Evolutionary conservation across 306 rosid species (phyloP).

Genomic region (Prunus salicina): DNA sequence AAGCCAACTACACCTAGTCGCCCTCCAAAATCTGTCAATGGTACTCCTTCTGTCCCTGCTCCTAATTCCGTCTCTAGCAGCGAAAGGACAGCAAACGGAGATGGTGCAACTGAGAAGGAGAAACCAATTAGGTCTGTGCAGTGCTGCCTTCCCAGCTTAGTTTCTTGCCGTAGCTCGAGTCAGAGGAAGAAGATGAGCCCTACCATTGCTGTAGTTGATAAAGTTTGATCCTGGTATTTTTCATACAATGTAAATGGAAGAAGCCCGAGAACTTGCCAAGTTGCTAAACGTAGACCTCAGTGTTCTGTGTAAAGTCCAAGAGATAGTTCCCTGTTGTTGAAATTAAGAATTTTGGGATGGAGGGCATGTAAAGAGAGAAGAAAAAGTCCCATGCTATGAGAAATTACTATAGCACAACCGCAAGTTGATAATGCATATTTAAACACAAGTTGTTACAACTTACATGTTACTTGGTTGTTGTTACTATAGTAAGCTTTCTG

Average conservation of each 20-base stretch:
- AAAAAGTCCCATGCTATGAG: constrained; percentile 15
- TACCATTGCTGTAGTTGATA: constrained; percentile 55
- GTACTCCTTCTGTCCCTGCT: constrained; percentile 47
- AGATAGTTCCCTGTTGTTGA: constrained; percentile 27
- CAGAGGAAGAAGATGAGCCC: constrained; percentile 70
- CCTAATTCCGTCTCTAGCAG: constrained; percentile 49
- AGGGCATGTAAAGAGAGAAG: constrained; percentile 26
- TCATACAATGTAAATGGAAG: constrained; percentile 8
- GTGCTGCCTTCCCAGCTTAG: constrained; percentile 81
- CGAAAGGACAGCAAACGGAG: constrained; percentile 53
- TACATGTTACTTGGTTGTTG: too few relatives aligned
- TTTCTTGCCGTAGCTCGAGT: constrained; percentile 61
- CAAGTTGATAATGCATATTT: not conserved
- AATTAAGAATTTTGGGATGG: constrained; percentile 27
- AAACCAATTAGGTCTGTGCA: constrained; percentile 44
- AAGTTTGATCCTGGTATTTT: constrained; percentile 13
- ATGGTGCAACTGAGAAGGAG: constrained; percentile 23
- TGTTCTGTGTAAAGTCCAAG: constrained; percentile 39
- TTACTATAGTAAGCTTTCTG: too few relatives aligned
- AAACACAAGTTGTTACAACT: too few relatives aligned
- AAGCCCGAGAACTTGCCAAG: constrained; percentile 12
- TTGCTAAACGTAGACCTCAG: not conserved
- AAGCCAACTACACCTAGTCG: constrained; percentile 33
- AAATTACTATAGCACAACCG: constrained; percentile 8
- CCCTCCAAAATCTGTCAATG: constrained; percentile 47